These are phyloP conservation scores for Epichloe gansuensis DNA, from an alignment of 2,329 filamentous ascomycete species.

Conservation along the genomic window DNA sequence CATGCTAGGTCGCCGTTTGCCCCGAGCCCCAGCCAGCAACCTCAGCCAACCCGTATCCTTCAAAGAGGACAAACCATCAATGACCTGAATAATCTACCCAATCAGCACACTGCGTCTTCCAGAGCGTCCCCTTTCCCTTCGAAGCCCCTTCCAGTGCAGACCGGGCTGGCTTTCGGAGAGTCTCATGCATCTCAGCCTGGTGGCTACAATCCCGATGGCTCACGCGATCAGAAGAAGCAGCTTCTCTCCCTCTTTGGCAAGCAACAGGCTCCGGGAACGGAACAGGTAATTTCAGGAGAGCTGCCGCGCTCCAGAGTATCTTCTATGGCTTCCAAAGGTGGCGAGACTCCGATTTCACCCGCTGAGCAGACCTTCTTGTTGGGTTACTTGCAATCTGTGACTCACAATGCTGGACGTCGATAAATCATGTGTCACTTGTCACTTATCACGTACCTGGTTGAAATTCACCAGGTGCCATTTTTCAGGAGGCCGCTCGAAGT, in stretches of 20 bases:
- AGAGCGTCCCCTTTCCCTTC: slow-evolving; percentile 12
- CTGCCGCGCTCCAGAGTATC: slow-evolving; percentile 24
- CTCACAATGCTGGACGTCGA: slow-evolving; percentile 26
- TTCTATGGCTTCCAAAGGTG: slow-evolving; percentile 30
- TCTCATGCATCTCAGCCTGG: neutral
- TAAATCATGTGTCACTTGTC: neutral
- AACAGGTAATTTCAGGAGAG: slow-evolving; percentile 4
- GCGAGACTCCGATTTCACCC: slow-evolving; percentile 46
- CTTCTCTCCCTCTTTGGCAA: slow-evolving; percentile 53
- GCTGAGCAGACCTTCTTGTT: slow-evolving; percentile 66
- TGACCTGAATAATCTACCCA: slow-evolving; percentile 5
- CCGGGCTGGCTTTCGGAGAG: neutral
- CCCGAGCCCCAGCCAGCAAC: neutral
- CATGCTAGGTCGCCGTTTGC: neutral
- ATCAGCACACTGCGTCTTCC: slow-evolving; percentile 9
- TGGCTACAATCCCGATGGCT: slow-evolving; percentile 13
- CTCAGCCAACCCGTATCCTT: slow-evolving; percentile 22
- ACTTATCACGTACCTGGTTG: neutral
- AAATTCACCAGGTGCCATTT: neutral
- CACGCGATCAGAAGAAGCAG: slow-evolving; percentile 21
- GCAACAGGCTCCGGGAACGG: slow-evolving; percentile 7
- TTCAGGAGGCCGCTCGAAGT: neutral
- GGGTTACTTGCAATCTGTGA: slow-evolving; percentile 53
- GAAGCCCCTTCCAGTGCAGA: slow-evolving; percentile 7
- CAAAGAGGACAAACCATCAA: slow-evolving; percentile 21